Conservation (phyloP, 129 eudicot species). For the Cynara cardunculus region DNA sequence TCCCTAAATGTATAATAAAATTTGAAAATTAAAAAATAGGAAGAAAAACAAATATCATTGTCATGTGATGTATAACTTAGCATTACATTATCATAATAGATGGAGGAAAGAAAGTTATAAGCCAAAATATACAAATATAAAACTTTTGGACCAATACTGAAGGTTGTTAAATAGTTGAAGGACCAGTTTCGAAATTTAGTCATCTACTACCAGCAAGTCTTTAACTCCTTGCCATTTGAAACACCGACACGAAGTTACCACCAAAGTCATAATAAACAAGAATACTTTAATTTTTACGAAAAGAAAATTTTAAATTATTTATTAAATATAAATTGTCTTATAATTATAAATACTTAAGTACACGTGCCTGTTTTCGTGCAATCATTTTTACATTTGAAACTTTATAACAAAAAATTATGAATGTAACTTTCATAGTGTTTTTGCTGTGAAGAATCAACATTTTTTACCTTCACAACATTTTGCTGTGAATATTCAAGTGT, state of each 20-base stretch:
- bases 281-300: neutral
- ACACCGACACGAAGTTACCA: constrained; percentile 24
- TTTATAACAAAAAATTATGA: no score
- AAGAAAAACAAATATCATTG: no score
- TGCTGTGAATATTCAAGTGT: no score
- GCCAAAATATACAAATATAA: no score
- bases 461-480: no score
- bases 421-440: no score
- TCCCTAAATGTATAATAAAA: neutral
- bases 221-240: neutral
- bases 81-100: neutral
- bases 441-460: no score
- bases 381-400: no score
- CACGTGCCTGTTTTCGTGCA: no score
- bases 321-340: neutral
- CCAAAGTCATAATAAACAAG: neutral
- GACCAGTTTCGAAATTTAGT: neutral
- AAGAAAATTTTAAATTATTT: no score
- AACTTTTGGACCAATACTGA: neutral
- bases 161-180: neutral
- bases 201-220: neutral
- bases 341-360: no score
- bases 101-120: neutral
- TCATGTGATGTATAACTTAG: neutral
- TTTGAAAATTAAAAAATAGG: neutral